Evolutionary conservation across 768 basidiomycete species (phyloP), one percentile per base, ranked within the genome.

Genomic region (Rhizopogon vinicolor): DNA sequence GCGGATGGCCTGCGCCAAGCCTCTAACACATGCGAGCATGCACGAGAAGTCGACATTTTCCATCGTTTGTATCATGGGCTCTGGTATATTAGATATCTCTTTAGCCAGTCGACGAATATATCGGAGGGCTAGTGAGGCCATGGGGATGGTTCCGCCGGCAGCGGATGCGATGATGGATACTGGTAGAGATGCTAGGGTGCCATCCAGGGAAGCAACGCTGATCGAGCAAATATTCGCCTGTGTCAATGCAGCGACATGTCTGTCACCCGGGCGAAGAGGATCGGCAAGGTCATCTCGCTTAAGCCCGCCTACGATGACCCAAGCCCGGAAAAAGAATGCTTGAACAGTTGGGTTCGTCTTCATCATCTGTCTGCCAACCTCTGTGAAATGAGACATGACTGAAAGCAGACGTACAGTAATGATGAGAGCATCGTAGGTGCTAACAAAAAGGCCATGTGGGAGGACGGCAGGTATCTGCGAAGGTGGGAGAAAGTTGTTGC

Each of bases 91-190:
- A 16, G 41, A n/a, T 10, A 53, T 16, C 22, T 51, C 52, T 35
- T 53, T 48, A 13, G 52, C 49, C 43, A 53, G 28, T 13, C 31
- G 52, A 22, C 52, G 45, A 22, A 53, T 48, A 22, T 53, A 51
- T 25, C 44, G 41, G 12, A 53, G 52, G 19, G 52, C 52, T 44
- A 48, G 16, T 19, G 52, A 33, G n/a, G 44, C 52, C 52, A 53
- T 53, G 29, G 43, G 52, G 22, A 48, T 13, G 10, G 19, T 35
- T 51, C 52, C 52, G 14, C 52, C 52, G 5, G 52, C 41, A 33
- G 46, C 46, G 31, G 41, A 44, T 6, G 44, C 22, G 9, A 53
- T 29, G 12, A 53, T 51, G 5, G 44, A 53, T 29, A 35, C 44
- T 31, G 52, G 33, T n/a, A 25, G 31, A 48, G 41, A 44, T 0